A percentile compares a stretch with the other conserved stretches of the same genome.
Evolutionary conservation across 129 eudicot species (phyloP).

Genomic region (Lactuca sativa): DNA sequence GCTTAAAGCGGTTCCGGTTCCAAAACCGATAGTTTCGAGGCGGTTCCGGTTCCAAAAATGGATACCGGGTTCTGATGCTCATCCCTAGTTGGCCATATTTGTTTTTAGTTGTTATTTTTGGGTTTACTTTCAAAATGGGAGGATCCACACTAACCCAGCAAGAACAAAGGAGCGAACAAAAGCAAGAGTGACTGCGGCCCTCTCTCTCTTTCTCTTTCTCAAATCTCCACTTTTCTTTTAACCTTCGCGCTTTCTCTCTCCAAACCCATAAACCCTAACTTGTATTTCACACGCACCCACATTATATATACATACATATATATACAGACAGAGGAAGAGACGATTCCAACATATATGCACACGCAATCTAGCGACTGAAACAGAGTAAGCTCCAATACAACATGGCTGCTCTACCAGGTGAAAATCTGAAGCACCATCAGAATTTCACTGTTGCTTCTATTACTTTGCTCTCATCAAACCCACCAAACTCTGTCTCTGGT

Average conservation of each 20-base stretch:
- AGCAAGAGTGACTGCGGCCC: constrained; percentile 20
- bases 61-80: too few relatives aligned
- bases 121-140: neutral
- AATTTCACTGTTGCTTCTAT: constrained; percentile 45
- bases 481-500: constrained; percentile 31
- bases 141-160: neutral
- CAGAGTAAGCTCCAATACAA: constrained; percentile 8
- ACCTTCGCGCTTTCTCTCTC: constrained; percentile 17
- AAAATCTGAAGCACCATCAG: constrained; percentile 28
- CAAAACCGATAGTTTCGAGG: too few relatives aligned
- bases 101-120: constrained; percentile 17
- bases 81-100: constrained; percentile 2
- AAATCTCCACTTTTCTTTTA: constrained; percentile 1
- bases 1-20: too few relatives aligned
- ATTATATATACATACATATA: neutral
- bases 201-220: constrained; percentile 16
- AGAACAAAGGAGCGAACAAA: constrained; percentile 18
- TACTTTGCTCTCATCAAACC: constrained; percentile 47
- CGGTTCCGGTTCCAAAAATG: too few relatives aligned
- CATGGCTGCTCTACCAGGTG: constrained; percentile 32
- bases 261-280: constrained; percentile 38
- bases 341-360: neutral
- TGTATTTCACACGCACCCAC: constrained; percentile 3
- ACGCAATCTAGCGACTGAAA: constrained; percentile 19
- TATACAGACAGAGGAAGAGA: neutral